These are phyloP conservation scores for Zygoascus sp. DNA, from an alignment of 1,139 yeast species.

Conservation along the genomic window DNA sequence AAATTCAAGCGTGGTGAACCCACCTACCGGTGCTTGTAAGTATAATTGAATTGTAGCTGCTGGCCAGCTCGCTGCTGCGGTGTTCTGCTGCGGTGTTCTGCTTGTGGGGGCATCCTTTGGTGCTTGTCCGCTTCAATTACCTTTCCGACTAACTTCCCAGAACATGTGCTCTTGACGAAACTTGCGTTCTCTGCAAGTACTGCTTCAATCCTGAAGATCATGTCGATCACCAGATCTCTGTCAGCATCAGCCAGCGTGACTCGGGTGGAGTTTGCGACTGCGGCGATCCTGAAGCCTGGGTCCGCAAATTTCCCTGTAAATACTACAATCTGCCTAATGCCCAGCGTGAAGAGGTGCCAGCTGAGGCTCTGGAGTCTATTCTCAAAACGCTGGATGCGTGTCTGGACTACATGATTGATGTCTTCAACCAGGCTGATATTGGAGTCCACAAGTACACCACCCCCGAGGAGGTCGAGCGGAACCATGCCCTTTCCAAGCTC, in stretches of 20 bases:
- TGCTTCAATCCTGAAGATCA: constrained; percentile 75
- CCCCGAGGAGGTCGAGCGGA: constrained; percentile 25
- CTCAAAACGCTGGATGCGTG: constrained; percentile 47
- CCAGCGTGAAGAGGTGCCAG: constrained; percentile 26
- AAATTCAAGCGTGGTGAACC: constrained; percentile 83
- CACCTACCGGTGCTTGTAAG: constrained; percentile 62
- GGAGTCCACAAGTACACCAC: constrained; percentile 32
- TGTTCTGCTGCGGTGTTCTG: no score
- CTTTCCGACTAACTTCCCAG: constrained; percentile 19
- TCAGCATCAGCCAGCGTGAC: constrained; percentile 69
- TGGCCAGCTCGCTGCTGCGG: no score
- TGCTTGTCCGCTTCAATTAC: background rate
- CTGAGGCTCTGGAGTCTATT: constrained; percentile 29
- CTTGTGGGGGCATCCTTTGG: no score
- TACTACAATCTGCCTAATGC: constrained; percentile 29
- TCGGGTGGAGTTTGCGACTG: constrained; percentile 96
- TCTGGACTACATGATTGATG: constrained; percentile 74
- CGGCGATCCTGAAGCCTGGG: constrained; percentile 86
- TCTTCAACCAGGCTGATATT: constrained; percentile 47
- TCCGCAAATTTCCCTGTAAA: constrained; percentile 49
- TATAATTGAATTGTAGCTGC: no score
- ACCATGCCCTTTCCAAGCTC: constrained; percentile 35
- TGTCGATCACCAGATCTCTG: constrained; percentile 68
- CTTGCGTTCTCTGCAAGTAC: constrained; percentile 77
- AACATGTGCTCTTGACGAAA: constrained; percentile 81